Percentiles rank a stretch among this genome's conserved stretches.
phyloP scores from a whole-genome alignment of 306 rosid genomes.

The Fragaria vesca region DNA sequence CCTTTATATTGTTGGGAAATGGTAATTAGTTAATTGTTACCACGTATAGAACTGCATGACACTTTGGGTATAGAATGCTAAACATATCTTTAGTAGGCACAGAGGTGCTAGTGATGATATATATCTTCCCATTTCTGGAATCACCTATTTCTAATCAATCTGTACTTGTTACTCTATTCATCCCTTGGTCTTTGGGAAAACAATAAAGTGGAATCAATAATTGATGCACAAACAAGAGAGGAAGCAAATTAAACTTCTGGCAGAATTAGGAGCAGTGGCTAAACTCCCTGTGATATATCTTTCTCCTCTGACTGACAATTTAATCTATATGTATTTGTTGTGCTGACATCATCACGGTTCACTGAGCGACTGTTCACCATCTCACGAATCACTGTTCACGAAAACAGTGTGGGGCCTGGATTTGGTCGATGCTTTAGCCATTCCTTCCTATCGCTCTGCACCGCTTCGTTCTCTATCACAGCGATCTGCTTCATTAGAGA shows the following conservation, averaged over 20 bases:
- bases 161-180: not conserved
- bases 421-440: too few relatives aligned
- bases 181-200: not conserved
- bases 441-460: too few relatives aligned
- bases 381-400: too few relatives aligned
- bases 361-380: too few relatives aligned
- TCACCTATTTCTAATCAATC: not conserved
- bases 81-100: not conserved
- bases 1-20: not conserved
- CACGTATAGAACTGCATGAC: not conserved
- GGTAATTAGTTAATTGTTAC: too few relatives aligned
- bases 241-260: slow-evolving; percentile 4
- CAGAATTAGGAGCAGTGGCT: slow-evolving; percentile 12
- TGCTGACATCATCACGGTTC: too few relatives aligned
- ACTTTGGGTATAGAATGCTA: not conserved
- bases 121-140: not conserved
- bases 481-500: too few relatives aligned
- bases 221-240: slow-evolving; percentile 6
- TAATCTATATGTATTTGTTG: too few relatives aligned
- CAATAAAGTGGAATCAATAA: not conserved
- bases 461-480: too few relatives aligned
- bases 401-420: too few relatives aligned
- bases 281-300: slow-evolving; percentile 10
- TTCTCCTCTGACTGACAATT: not conserved
- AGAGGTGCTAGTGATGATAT: not conserved